Base-by-base conservation (phyloP, 495 filamentous ascomycete genomes). In the Penicillium fimorum region DNA sequence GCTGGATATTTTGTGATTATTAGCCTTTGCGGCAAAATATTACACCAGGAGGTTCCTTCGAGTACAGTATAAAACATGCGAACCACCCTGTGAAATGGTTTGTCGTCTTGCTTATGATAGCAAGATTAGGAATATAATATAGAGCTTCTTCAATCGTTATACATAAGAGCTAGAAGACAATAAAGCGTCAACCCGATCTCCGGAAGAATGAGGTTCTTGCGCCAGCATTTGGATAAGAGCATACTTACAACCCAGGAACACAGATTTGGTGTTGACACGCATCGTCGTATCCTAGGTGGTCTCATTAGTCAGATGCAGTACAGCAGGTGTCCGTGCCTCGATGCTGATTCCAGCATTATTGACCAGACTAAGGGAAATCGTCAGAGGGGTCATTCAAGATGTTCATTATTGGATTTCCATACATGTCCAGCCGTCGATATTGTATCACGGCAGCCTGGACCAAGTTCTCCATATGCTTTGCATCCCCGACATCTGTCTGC, bases 261-360 rank as follows among this genome's bases (percentile, higher is more conserved):
- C 74, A 12, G 74, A 74, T 12, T 73, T 75, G 4, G 55, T 44
- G 53, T 83, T 82, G 2, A 82, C 67, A 7, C 60, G 55, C 61
- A 80, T 76, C 2, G 73, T 74, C 9, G 41, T 62, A 47, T 83
- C 80, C 65, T 70, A 83, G 0, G 61, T 69, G 1, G 63, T 48
- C 45, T 80, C 75, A 1, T 60, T 58, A 4, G 70, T 72, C 37
- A 77, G 62, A 57, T 80, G 76, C 2, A 79, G 53, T 3, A 66
- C 63, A 0, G 55, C 56, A 2, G 70, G 67, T 2, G 45, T 38
- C 0, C 50, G 54, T 22, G 55, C 66, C 22, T 71, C 60, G 12
- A 66, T 52, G 11, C 59, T 57, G 4, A 81, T 75, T 6, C 81
- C 82, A 0, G 80, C 82, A 61, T 85, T 84, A 49, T 82, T 82